Evolutionary conservation across 345 rosid species (phyloP).

Genomic region (Angophora floribunda): DNA sequence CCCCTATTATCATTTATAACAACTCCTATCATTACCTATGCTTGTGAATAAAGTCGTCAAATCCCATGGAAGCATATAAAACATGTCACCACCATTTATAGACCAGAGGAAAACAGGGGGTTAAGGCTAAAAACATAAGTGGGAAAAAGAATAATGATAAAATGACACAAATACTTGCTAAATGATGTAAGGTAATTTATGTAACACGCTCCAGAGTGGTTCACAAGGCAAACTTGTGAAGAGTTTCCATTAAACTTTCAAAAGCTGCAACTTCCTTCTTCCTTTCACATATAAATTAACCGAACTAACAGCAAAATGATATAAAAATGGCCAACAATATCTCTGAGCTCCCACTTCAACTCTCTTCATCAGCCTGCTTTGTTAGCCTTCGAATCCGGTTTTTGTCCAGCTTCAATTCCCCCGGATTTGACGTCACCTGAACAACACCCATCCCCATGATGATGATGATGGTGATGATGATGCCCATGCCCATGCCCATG

Average conservation of each 20-base stretch:
- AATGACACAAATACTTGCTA: not conserved
- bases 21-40: not conserved
- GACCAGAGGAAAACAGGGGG: not conserved
- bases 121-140: not conserved
- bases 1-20: not conserved
- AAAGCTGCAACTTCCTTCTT: not conserved
- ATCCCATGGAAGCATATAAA: not conserved
- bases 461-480: constrained; percentile 43
- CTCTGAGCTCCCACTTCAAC: not conserved
- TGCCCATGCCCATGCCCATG: constrained; percentile 9
- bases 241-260: not conserved
- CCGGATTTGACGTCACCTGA: constrained; percentile 42
- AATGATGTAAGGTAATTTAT: not conserved
- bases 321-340: not conserved
- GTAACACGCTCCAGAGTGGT: not conserved
- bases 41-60: not conserved
- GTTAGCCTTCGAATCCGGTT: constrained; percentile 10
- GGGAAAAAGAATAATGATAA: not conserved
- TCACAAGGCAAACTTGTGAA: not conserved
- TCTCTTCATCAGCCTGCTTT: constrained; percentile 3
- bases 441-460: constrained; percentile 88
- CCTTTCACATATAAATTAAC: not conserved
- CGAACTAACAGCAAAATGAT: not conserved
- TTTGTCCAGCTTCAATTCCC: constrained; percentile 28
- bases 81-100: not conserved